Evolutionary conservation across 2,329 filamentous ascomycete species (phyloP).

Genomic region (Stachybotrys echinatus): DNA sequence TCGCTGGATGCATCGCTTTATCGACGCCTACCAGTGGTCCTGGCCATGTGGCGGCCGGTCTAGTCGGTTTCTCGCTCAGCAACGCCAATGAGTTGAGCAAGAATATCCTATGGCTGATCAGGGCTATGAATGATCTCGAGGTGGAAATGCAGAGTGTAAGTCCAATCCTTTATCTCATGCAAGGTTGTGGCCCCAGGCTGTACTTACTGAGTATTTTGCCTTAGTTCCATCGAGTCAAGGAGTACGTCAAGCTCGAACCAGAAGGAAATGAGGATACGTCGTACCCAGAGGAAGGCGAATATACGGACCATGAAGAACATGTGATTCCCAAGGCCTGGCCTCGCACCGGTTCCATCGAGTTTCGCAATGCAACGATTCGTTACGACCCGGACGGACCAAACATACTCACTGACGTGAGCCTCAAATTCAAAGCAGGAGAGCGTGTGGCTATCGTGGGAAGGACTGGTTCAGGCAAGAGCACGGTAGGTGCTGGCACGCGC

Average conservation of each 20-base stretch:
- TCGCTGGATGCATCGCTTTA: slow-evolving; percentile 47
- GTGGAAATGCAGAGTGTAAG: slow-evolving; percentile 50
- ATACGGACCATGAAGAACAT: slow-evolving; percentile 30
- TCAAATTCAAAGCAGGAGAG: slow-evolving; percentile 58
- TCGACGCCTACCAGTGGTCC: slow-evolving; percentile 26
- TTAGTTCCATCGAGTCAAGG: slow-evolving; percentile 43
- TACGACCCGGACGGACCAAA: slow-evolving; percentile 40
- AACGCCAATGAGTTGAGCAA: slow-evolving; percentile 50
- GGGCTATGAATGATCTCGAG: slow-evolving; percentile 51
- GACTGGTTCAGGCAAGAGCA: slow-evolving; percentile 80
- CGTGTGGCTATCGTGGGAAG: slow-evolving; percentile 76
- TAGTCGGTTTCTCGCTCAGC: slow-evolving; percentile 51
- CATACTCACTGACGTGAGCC: slow-evolving; percentile 44
- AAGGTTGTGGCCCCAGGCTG: neutral
- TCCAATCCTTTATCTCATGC: slow-evolving; percentile 2
- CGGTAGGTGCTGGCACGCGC: slow-evolving; percentile 44
- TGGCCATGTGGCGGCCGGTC: slow-evolving; percentile 40
- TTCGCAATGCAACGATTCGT: slow-evolving; percentile 44
- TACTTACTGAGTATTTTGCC: too few species aligned
- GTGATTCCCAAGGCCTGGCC: slow-evolving; percentile 40
- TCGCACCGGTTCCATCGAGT: slow-evolving; percentile 41
- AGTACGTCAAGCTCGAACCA: slow-evolving; percentile 40
- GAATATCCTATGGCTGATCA: slow-evolving; percentile 46
- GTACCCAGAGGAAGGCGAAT: slow-evolving; percentile 30
- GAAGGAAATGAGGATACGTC: slow-evolving; percentile 37